These are phyloP conservation scores for Scedosporium boydii DNA, from an alignment of 2,329 filamentous ascomycete genomes.

Conservation along the genomic window DNA sequence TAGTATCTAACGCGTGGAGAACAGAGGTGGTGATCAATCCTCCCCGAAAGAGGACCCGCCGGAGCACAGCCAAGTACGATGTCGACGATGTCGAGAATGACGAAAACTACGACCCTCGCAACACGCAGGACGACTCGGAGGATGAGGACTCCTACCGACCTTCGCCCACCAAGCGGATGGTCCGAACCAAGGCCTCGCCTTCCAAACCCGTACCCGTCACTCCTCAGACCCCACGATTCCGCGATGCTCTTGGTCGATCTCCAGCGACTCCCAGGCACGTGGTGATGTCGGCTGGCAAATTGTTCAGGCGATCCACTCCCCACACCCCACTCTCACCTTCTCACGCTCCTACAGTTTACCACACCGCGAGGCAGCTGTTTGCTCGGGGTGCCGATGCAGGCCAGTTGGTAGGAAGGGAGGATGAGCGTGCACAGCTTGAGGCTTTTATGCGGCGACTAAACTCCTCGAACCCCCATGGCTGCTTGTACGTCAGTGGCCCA, in stretches of 20 bases:
- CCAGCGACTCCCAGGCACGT: constrained; percentile 77
- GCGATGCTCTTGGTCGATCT: constrained; percentile 64
- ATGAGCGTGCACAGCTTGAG: constrained; percentile 54
- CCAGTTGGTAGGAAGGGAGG: constrained; percentile 68
- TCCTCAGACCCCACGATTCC: constrained; percentile 66
- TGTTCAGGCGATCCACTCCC: constrained; percentile 70
- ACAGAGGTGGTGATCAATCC: constrained; percentile 14
- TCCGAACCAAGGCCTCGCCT: constrained; percentile 19
- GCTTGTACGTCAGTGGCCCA: constrained; percentile 89
- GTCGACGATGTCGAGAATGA: constrained; percentile 58
- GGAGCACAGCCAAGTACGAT: constrained; percentile 26
- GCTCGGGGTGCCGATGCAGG: constrained; percentile 67
- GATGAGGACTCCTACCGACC: constrained; percentile 10
- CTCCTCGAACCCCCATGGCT: constrained; percentile 56
- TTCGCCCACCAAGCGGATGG: constrained; percentile 15
- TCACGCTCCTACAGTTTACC: constrained; percentile 68
- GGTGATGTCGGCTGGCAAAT: constrained; percentile 65
- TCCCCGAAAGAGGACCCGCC: constrained; percentile 37
- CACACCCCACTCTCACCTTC: constrained; percentile 64
- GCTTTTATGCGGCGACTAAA: constrained; percentile 59
- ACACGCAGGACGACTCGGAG: constrained; percentile 25
- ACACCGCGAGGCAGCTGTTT: constrained; percentile 79
- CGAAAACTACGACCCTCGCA: constrained; percentile 36
- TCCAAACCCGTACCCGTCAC: constrained; percentile 40
- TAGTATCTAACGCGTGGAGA: neutral